Evolutionary conservation across 805 yeast genomes (phyloP).

Genomic region (Isabelozyma gotoi): DNA sequence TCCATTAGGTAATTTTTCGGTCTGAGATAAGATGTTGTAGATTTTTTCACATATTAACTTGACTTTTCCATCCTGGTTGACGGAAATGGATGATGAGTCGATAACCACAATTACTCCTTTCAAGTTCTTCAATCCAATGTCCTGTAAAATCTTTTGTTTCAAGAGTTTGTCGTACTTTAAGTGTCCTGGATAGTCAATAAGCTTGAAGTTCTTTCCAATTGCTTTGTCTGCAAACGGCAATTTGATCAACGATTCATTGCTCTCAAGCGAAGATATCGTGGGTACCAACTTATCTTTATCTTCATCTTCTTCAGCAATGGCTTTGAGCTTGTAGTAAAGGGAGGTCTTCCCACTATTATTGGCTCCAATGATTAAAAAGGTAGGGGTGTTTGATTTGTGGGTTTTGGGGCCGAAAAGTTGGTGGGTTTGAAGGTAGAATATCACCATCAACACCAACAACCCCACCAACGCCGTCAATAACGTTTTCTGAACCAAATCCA

Average conservation of each 20-base stretch:
- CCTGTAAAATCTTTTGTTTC: slow-evolving; percentile 46
- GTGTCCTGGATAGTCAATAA: slow-evolving; percentile 91
- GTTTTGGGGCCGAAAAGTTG: slow-evolving; percentile 10
- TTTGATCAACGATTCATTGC: slow-evolving; percentile 25
- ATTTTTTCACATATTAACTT: slow-evolving; percentile 55
- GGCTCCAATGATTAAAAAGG: slow-evolving; percentile 65
- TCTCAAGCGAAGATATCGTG: slow-evolving; percentile 41
- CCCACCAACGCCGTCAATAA: slow-evolving; percentile 27
- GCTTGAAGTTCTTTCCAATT: slow-evolving; percentile 39
- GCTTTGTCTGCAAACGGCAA: slow-evolving; percentile 35
- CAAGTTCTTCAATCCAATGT: slow-evolving; percentile 38
- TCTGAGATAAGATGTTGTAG: slow-evolving; percentile 54
- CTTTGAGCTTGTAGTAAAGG: slow-evolving; percentile 38
- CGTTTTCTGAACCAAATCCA: slow-evolving; percentile 28
- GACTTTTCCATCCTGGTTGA: slow-evolving; percentile 35
- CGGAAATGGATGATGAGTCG: slow-evolving; percentile 66
- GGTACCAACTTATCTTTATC: slow-evolving; percentile 9
- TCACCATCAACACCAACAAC: slow-evolving; percentile 18
- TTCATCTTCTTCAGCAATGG: slow-evolving; percentile 9
- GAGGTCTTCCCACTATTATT: slow-evolving; percentile 67
- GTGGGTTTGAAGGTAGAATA: slow-evolving; percentile 23
- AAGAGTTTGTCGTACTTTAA: slow-evolving; percentile 63
- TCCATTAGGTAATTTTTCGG: slow-evolving; percentile 69
- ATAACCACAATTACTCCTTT: slow-evolving; percentile 73
- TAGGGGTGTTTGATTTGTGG: slow-evolving; percentile 39